Base-by-base conservation (phyloP, 768 basidiomycete genomes). In the Tylopilus subfusipes region DNA sequence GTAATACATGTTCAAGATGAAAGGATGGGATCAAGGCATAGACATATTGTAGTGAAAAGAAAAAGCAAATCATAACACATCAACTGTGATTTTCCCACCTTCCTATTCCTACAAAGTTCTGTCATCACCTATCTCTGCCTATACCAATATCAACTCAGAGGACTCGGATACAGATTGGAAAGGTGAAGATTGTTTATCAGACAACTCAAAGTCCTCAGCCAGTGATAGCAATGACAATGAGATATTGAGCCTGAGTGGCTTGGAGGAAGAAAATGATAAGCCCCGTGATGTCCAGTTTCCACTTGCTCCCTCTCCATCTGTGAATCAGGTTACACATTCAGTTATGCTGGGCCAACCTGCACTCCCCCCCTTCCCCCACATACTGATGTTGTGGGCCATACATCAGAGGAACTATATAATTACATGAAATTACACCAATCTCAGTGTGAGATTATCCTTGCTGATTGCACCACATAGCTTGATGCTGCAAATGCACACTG, bases 401-500 rank as follows among this genome's bases (percentile, higher is more conserved):
- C 42, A 3, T n/a, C 27, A 6, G 33, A 46, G 30, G 30, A 24
- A 21, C 13, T 45, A 10, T 34, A 22, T 16, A 2, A 21, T 7
- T 34, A 34, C 14, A 47, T 47, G 46, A 12, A 18, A 5, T 21
- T 25, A 48, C 7, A 39, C 25, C 33, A 39, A 8, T 48, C n/a
- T 6, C 48, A 25, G 8, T 48, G 47, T 25, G 47, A 48, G 25
- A 7, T 4, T 7, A 38, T 39, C 14, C 36, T 48, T 4, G 4
- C 18, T 3, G 21, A 25, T 5, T 14, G 5, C 0, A 48, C 24
- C 13, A 25, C 48, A 27, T 36, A 48, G 36, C 48, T 48, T 27
- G 36, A 48, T 48, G 48, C 48, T n/a, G 25, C 24, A 14, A 48
- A 48, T 27, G 48, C 36, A 27, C 48, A 48, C n/a, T 48, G 48